phyloP scores from a whole-genome alignment of 2,329 filamentous ascomycete species.

The Escovopsis sp. region DNA sequence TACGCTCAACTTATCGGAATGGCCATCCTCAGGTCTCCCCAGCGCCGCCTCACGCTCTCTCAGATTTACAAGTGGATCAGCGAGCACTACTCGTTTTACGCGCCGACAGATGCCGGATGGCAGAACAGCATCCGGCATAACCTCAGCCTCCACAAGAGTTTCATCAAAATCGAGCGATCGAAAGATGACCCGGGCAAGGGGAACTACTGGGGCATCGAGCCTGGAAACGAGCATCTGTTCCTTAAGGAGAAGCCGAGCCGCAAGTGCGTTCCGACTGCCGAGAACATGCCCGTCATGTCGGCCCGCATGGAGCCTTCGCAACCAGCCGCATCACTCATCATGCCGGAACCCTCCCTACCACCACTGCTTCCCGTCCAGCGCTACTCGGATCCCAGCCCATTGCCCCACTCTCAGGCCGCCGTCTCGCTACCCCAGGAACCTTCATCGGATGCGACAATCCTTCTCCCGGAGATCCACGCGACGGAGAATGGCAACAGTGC shows the following conservation, averaged over 20 bases:
- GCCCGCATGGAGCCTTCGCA: slow-evolving; percentile 37
- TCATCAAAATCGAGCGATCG: slow-evolving; percentile 86
- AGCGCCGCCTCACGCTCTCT: slow-evolving; percentile 70
- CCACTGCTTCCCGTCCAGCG: slow-evolving; percentile 26
- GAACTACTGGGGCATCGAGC: slow-evolving; percentile 89
- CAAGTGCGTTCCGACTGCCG: slow-evolving; percentile 40
- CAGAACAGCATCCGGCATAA: slow-evolving; percentile 99
- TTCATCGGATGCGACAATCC: slow-evolving; percentile 67
- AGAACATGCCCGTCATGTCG: slow-evolving; percentile 44
- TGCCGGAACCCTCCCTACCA: slow-evolving; percentile 34
- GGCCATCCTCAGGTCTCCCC: slow-evolving; percentile 80
- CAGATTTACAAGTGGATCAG: slow-evolving; percentile 99
- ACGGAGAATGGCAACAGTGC: slow-evolving; percentile 33
- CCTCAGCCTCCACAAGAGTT: slow-evolving; percentile 89
- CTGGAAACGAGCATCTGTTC: slow-evolving; percentile 80
- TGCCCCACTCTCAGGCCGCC: slow-evolving; percentile 24
- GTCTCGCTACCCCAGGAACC: slow-evolving; percentile 37
- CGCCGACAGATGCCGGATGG: slow-evolving; percentile 75
- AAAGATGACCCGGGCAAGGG: slow-evolving; percentile 97
- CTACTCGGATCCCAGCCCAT: slow-evolving; percentile 20
- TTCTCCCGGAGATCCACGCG: slow-evolving; percentile 50
- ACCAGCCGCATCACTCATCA: slow-evolving; percentile 20
- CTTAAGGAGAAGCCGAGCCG: slow-evolving; percentile 69
- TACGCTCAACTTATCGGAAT: slow-evolving; percentile 94
- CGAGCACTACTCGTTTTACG: slow-evolving; percentile 85